Evolutionary conservation across 2,329 filamentous ascomycete species (phyloP), one percentile per base, ranked within the genome.

Genomic region (Verticillium nubilum): DNA sequence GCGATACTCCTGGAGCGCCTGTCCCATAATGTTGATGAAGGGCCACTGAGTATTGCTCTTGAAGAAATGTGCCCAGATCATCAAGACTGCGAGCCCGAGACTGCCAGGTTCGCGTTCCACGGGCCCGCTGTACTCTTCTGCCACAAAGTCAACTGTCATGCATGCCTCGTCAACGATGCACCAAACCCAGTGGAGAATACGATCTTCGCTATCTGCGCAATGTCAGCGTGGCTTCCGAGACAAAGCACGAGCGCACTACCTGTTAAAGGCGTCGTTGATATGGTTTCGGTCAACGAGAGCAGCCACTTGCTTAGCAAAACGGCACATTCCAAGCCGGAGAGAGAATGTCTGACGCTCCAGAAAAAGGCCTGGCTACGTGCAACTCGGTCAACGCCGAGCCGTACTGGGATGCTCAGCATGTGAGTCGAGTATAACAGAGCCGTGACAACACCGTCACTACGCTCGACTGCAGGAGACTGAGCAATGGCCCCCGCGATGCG

Each of bases 261-360:
- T 54, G 61, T 72, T 5, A 71, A 63, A 3, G 69, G 68, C 9
- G 58, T 59, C 7, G 60, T 52, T 5, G 54, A n/a, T 1, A 63
- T 31, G 1, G 68, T 62, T 12, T 59, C 62, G 26, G 65, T 62
- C 47, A 75, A 56, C 61, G 68, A 65, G 42, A 68, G 60, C 52
- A 80, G 69, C 78, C 78, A 80, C 61, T 84, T 84, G 15, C 79
- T 80, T 0, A 85, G 68, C 2, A 85, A 68, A 0, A 85, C 76
- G 0, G 80, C 80, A 23, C 81, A 84, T 63, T 85, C 82, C 0
- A 85, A 71, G 1, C 78, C 79, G 4, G 79, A 82, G 0, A 85
- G 71, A 0, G 80, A 80, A 57, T 85, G 81, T n/a, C 83, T 74
- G 2, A 83, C 80, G 4, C 80, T 82, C 81, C 82, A 85, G 54